Evolutionary conservation across 305 asterid genomes (phyloP), one percentile per base, ranked within the genome.

Genomic region (Ajuga reptans): DNA sequence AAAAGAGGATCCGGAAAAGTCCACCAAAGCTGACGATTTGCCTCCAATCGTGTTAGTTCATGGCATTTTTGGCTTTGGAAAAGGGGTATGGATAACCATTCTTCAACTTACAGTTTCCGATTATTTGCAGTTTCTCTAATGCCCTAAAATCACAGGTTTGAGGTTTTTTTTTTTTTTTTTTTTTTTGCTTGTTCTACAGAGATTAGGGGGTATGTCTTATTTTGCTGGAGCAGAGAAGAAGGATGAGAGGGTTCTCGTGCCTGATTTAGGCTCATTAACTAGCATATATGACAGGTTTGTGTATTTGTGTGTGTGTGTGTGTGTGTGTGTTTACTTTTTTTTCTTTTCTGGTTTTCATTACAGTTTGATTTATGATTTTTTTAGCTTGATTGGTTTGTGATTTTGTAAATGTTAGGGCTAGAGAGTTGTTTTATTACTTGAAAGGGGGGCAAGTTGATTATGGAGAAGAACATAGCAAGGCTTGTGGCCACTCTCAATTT

Each of bases 31-130:
- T 46, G 80, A 80, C 49, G 96, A 86, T 79, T 77, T 90, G 76
- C 96, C 98, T 64, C 98, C 98, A 33, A 93, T 93, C 80, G 96
- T 93, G 2, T 76, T 93, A 70, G 94, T 92, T 68, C 98, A 92
- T 77, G 98, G 97, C 15, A 90, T 90, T 65, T 93, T 93, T 79
- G 98, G 98, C 57, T 93, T 93, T 74, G 98, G 98, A n/a, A 87
- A 92, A 79, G 98, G 98, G 92, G 98, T 89, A 84, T 50, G 82
- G n/a, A 37, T 6, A 3, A 11, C 1, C 43, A 2, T 29, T 57
- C 3, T 17, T 53, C 5, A 16, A 8, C 9, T 68, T 61, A 14
- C 3, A 69, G 53, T 65, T 52, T 6, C 6, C 6, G 9, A 2
- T 9, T 53, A 54, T 14, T 31, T 50, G 12, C 34, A 14, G 49